phyloP scores from a whole-genome alignment of 2,329 filamentous ascomycete species.

The Colletotrichum cuscutae region DNA sequence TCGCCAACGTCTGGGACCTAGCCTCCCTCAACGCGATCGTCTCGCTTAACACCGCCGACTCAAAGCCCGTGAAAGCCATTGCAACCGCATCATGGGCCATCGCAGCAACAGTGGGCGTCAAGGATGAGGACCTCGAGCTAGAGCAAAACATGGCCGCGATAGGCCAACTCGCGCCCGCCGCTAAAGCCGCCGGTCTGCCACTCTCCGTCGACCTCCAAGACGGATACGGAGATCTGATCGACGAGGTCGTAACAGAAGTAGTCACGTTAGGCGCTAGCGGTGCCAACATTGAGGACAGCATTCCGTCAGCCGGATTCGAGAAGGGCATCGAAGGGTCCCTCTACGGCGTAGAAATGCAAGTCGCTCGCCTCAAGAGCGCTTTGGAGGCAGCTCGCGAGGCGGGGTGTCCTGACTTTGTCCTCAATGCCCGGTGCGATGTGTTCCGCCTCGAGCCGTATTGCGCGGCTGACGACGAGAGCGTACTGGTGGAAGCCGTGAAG shows the following conservation, averaged over 20 bases:
- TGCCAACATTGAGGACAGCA: constrained; percentile 68
- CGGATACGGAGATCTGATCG: constrained; percentile 62
- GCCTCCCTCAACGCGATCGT: constrained; percentile 57
- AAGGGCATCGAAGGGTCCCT: constrained; percentile 45
- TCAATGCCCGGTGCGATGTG: constrained; percentile 69
- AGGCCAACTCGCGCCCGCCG: constrained; percentile 54
- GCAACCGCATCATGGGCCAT: constrained; percentile 64
- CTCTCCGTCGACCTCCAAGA: constrained; percentile 70
- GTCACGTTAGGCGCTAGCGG: constrained; percentile 65
- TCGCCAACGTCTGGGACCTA: constrained; percentile 67
- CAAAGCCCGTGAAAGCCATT: constrained; percentile 52
- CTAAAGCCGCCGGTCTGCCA: constrained; percentile 53
- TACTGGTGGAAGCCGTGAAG: constrained; percentile 59
- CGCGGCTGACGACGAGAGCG: constrained; percentile 43
- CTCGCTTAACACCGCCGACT: constrained; percentile 48
- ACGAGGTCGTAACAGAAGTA: constrained; percentile 53
- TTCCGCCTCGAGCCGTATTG: constrained; percentile 48
- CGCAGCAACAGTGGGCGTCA: constrained; percentile 54
- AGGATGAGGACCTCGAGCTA: constrained; percentile 60
- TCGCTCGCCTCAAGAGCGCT: constrained; percentile 54
- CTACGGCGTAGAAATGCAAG: constrained; percentile 55
- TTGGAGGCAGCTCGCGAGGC: constrained; percentile 54
- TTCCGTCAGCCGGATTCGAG: constrained; percentile 47
- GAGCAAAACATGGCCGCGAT: constrained; percentile 62
- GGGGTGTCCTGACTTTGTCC: constrained; percentile 64